These are phyloP conservation scores for Eremochloa ophiuroides DNA, from an alignment of 176 grass and related monocot species.

Conservation along the genomic window DNA sequence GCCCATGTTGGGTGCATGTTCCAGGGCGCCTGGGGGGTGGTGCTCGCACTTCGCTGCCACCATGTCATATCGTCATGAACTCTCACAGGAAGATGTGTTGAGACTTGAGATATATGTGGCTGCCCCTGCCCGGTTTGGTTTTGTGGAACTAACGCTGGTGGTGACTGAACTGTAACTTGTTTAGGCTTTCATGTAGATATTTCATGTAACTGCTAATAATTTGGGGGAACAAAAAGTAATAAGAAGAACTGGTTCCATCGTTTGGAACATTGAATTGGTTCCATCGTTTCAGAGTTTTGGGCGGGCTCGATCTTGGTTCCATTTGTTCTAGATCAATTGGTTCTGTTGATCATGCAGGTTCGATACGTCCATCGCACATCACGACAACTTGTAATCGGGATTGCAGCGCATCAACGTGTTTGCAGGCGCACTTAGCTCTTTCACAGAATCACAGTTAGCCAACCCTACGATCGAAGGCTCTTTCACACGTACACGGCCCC, in stretches of 20 bases:
- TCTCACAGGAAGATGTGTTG: not conserved
- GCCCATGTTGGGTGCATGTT: not conserved
- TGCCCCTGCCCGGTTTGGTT: no score
- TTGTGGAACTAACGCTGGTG: not conserved
- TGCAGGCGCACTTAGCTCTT: no score
- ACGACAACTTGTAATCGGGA: no score
- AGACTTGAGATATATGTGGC: not conserved
- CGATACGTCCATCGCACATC: no score
- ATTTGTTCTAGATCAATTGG: no score
- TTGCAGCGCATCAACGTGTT: no score
- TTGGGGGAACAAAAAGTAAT: not conserved
- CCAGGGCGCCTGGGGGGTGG: not conserved
- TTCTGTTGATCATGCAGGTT: not conserved
- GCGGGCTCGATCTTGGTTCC: no score
- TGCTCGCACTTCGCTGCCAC: not conserved
- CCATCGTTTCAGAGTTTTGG: no score
- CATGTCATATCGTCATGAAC: not conserved
- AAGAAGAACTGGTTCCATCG: not conserved
- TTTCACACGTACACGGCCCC: not conserved
- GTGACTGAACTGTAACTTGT: not conserved
- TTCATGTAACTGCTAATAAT: not conserved
- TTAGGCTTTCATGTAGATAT: slow-evolving; percentile 7
- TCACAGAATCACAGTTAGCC: no score
- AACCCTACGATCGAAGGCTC: no score
- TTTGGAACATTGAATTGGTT: not conserved